phyloP scores from a whole-genome alignment of 1,284 basidiomycete species.

The Boletellus sp. region DNA sequence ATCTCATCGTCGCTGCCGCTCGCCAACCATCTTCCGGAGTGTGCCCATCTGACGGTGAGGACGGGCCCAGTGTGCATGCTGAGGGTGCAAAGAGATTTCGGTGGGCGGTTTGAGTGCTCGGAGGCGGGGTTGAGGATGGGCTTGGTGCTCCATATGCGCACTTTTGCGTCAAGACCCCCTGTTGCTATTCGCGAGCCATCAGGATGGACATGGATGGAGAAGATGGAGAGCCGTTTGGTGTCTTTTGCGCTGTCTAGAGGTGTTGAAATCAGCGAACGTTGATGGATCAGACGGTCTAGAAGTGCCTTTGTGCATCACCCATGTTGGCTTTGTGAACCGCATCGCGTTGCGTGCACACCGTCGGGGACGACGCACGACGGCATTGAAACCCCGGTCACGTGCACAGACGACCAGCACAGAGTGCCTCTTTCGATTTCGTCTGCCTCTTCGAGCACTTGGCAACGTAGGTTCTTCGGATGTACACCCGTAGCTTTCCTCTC shows the following conservation, averaged over 20 bases:
- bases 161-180: slow-evolving; percentile 91
- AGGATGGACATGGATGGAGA: slow-evolving; percentile 91
- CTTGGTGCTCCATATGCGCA: slow-evolving; percentile 96
- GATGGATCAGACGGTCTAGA: neutral
- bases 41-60: slow-evolving; percentile 92
- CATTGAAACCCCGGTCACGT: slow-evolving; percentile 8
- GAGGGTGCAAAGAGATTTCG: slow-evolving; percentile 87
- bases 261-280: neutral
- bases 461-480: too few relatives aligned
- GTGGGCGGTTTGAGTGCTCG: slow-evolving; percentile 73
- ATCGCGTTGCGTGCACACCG: slow-evolving; percentile 27
- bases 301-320: slow-evolving; percentile 50
- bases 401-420: neutral
- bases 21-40: slow-evolving; percentile 90
- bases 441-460: too few relatives aligned
- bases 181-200: slow-evolving; percentile 96
- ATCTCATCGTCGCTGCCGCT: slow-evolving; percentile 96
- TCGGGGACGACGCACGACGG: neutral
- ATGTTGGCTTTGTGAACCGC: slow-evolving; percentile 57
- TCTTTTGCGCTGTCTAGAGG: slow-evolving; percentile 31
- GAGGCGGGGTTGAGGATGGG: slow-evolving; percentile 79
- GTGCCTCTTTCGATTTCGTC: too few relatives aligned
- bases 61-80: slow-evolving; percentile 95
- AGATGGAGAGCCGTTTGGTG: slow-evolving; percentile 82
- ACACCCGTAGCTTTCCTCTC: too few relatives aligned